Percentiles rank a stretch among this genome's conserved stretches.
phyloP scores from a whole-genome alignment of 805 yeast species.

The Lachancea sp. region DNA sequence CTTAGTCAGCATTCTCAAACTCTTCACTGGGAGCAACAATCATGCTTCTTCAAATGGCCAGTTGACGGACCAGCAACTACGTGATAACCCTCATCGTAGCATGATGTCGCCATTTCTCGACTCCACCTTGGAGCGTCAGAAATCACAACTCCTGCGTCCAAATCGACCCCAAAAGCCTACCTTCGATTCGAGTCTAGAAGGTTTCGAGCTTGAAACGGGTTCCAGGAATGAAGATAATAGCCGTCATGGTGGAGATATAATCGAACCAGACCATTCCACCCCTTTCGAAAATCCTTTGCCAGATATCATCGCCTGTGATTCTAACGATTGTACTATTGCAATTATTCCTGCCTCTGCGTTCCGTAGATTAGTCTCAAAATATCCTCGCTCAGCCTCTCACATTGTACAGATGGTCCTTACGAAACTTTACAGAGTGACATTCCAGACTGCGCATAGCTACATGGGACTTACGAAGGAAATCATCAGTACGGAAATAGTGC shows the following conservation, averaged over 20 bases:
- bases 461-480: conserved; percentile 80
- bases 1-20: conserved; percentile 66
- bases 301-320: conserved; percentile 67
- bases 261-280: background rate
- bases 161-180: background rate
- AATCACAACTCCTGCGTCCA: background rate
- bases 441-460: conserved; percentile 83
- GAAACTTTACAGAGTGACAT: conserved; percentile 81
- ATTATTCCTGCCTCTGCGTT: conserved; percentile 86
- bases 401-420: conserved; percentile 89
- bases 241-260: background rate
- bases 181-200: background rate
- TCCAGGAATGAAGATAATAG: background rate
- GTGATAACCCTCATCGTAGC: conserved; percentile 1
- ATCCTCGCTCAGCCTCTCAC: conserved; percentile 87
- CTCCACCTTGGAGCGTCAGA: conserved; percentile 7
- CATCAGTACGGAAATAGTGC: conserved; percentile 61
- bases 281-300: conserved; percentile 16
- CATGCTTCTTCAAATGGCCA: background rate
- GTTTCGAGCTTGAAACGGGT: background rate
- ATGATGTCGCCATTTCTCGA: conserved; percentile 9
- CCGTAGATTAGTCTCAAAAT: conserved; percentile 58
- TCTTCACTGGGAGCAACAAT: conserved; percentile 49
- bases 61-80: background rate
- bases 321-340: conserved; percentile 74